These are phyloP conservation scores for Cenchrus americanus DNA, from an alignment of 176 grass and related monocot genomes.

Conservation along the genomic window DNA sequence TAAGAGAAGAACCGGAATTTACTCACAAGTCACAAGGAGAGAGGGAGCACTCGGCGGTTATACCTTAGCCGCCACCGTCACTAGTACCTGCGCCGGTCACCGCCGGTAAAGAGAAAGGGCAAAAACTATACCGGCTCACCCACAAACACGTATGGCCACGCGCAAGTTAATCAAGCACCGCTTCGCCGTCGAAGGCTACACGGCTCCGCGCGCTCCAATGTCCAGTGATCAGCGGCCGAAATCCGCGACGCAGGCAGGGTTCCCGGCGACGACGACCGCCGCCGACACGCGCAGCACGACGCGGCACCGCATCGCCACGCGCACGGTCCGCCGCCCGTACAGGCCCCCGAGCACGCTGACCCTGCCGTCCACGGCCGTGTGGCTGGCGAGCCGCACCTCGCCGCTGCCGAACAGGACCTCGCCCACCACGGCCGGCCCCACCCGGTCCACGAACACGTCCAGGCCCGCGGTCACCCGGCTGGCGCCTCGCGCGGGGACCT, in stretches of 20 bases:
- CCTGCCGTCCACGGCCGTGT: slow-evolving; percentile 41
- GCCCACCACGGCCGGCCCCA: slow-evolving; percentile 26
- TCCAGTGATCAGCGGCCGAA: slow-evolving; percentile 19
- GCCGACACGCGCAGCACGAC: slow-evolving; percentile 17
- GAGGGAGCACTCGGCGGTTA: neutral
- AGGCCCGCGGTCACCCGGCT: slow-evolving; percentile 23
- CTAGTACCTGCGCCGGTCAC: slow-evolving; percentile 17
- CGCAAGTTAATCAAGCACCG: neutral
- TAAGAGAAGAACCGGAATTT: neutral
- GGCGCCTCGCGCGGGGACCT: slow-evolving; percentile 37
- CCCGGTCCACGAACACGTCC: slow-evolving; percentile 52
- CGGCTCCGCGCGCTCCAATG: neutral
- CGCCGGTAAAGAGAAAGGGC: neutral
- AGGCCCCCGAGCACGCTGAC: slow-evolving; percentile 46
- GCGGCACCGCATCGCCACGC: slow-evolving; percentile 43
- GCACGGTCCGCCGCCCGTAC: slow-evolving; percentile 49
- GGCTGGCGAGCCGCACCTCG: slow-evolving; percentile 43
- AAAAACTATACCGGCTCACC: slow-evolving; percentile 7
- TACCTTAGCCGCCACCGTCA: neutral
- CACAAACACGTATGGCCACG: neutral
- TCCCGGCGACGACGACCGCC: neutral
- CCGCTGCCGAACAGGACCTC: slow-evolving; percentile 48
- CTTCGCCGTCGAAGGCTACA: neutral
- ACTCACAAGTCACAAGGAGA: neutral
- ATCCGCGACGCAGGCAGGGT: slow-evolving; percentile 44